Evolutionary conservation across 768 basidiomycete species (phyloP).

Genomic region (Termitomyces sp.): DNA sequence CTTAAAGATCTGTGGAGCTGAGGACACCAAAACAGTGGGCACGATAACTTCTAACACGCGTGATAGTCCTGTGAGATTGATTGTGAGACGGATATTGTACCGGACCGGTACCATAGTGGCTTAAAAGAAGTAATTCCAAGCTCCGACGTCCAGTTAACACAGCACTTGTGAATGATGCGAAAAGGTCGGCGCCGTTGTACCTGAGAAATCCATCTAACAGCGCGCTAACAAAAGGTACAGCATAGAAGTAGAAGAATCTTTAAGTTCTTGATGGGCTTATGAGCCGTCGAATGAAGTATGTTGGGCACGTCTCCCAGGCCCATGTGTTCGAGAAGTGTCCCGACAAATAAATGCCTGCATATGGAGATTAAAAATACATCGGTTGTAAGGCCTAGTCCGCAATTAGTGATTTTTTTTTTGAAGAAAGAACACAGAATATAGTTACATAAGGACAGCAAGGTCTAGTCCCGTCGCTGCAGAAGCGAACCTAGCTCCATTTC

Average conservation of each 20-base stretch:
- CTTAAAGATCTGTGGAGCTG: neutral
- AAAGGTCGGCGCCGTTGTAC: neutral
- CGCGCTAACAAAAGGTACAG: neutral
- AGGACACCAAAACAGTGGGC: neutral
- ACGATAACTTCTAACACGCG: neutral
- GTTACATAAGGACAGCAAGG: slow-evolving; percentile 3
- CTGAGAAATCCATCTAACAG: neutral
- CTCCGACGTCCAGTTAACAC: neutral
- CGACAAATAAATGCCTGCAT: neutral
- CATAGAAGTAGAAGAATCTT: neutral
- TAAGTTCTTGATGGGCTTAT: neutral
- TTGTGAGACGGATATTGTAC: neutral
- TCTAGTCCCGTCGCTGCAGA: slow-evolving; percentile 31
- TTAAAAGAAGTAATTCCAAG: neutral
- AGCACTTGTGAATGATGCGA: neutral
- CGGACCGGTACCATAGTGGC: neutral
- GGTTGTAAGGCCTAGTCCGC: slow-evolving; percentile 3
- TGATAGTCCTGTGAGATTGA: neutral
- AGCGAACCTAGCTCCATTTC: slow-evolving; percentile 54
- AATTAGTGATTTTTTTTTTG: neutral
- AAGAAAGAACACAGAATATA: neutral
- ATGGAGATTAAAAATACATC: slow-evolving; percentile 11
- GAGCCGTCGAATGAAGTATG: neutral
- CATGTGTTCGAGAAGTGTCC: neutral
- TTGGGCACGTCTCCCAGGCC: slow-evolving; percentile 6